phyloP scores from a whole-genome alignment of 257 asterid species.

The Scutellaria baicalensis region DNA sequence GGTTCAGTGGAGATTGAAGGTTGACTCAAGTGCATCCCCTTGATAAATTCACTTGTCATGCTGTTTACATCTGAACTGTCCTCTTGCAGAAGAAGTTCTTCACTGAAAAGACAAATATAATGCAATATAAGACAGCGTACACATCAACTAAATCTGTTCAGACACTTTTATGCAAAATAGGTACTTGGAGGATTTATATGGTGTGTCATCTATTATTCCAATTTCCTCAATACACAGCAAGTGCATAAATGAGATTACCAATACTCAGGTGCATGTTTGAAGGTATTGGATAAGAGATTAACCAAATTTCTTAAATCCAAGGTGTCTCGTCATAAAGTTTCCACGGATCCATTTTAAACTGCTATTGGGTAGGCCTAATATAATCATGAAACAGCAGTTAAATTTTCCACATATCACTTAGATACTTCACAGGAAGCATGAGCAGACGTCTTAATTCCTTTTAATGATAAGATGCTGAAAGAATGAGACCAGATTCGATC shows the following conservation, averaged over 20 bases:
- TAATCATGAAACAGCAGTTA: no score
- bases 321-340: background rate
- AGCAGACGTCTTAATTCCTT: background rate
- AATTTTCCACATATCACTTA: background rate
- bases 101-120: conserved; percentile 43
- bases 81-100: conserved; percentile 90
- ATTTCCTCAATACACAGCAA: background rate
- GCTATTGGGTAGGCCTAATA: no score
- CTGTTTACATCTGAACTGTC: conserved; percentile 60
- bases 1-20: conserved; percentile 41
- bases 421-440: background rate
- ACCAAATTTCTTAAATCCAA: background rate
- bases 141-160: conserved; percentile 2
- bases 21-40: conserved; percentile 61
- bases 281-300: background rate
- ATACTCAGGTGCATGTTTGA: background rate
- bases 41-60: conserved; percentile 59
- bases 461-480: background rate
- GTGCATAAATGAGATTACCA: background rate
- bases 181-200: background rate
- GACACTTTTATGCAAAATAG: background rate
- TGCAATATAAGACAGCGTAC: background rate
- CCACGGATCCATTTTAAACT: background rate
- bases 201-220: background rate
- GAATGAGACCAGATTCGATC: background rate